Evolutionary conservation across 441 rosid species (phyloP).

Genomic region (Cnidoscolus chayamansa): DNA sequence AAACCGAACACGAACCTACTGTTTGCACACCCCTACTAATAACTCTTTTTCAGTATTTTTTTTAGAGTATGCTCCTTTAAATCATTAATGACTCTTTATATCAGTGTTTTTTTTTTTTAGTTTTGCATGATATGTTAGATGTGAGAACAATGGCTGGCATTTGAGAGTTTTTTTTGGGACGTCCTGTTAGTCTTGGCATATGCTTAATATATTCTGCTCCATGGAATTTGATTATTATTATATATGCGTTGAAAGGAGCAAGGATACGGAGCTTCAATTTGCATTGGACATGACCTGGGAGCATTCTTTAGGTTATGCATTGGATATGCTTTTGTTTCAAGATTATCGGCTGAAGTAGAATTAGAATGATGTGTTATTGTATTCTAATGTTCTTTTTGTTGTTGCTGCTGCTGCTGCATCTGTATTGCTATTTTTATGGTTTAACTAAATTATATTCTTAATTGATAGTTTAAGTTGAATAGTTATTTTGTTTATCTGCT

Average conservation of each 20-base stretch:
- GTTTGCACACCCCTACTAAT: too few relatives aligned
- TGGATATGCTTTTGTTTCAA: not conserved
- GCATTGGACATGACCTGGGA: not conserved
- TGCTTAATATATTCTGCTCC: constrained; percentile 6
- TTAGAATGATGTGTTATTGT: not conserved
- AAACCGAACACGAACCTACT: too few relatives aligned
- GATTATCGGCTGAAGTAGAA: not conserved
- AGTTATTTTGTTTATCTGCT: constrained; percentile 8
- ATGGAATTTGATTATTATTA: not conserved
- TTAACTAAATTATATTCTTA: constrained; percentile 6
- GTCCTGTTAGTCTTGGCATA: not conserved
- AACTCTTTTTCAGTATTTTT: not conserved
- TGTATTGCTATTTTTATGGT: not conserved
- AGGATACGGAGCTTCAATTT: constrained; percentile 12
- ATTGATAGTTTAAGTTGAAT: constrained; percentile 13
- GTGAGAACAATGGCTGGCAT: constrained; percentile 1
- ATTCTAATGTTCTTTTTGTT: not conserved
- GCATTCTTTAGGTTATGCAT: not conserved
- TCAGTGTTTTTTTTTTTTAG: not conserved
- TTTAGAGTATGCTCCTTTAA: too few relatives aligned
- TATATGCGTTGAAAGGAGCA: not conserved
- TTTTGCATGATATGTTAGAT: not conserved
- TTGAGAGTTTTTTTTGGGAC: not conserved
- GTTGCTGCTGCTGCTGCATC: not conserved
- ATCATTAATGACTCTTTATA: too few relatives aligned